Evolutionary conservation across 345 rosid genomes (phyloP).

Genomic region (Murraya paniculata): DNA sequence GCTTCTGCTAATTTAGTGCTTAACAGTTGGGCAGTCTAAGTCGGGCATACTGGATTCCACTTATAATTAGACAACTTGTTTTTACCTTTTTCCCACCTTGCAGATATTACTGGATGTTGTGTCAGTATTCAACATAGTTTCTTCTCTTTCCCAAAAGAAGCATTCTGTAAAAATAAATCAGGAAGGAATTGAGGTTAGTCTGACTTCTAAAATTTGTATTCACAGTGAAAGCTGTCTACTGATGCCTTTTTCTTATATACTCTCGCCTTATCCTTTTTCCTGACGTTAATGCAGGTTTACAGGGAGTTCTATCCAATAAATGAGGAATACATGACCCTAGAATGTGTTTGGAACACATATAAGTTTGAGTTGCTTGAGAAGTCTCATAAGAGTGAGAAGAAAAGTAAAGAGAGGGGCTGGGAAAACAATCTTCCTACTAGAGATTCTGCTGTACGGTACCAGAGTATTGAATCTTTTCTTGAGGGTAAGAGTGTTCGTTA

Average conservation of each 20-base stretch:
- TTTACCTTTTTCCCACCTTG: neutral
- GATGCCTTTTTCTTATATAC: neutral
- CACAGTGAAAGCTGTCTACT: neutral
- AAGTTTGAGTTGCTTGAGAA: slow-evolving; percentile 61
- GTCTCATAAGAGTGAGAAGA: slow-evolving; percentile 32
- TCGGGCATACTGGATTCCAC: neutral
- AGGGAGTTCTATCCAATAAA: slow-evolving; percentile 73
- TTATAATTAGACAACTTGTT: neutral
- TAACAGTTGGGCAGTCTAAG: neutral
- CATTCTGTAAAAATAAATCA: slow-evolving; percentile 67
- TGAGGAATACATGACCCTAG: slow-evolving; percentile 44
- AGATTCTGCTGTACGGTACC: slow-evolving; percentile 42
- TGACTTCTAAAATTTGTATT: neutral
- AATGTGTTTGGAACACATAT: slow-evolving; percentile 62
- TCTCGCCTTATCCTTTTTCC: neutral
- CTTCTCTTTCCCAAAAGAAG: slow-evolving; percentile 63
- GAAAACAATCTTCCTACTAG: slow-evolving; percentile 26
- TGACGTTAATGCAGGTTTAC: slow-evolving; percentile 43
- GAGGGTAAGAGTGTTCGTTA: slow-evolving; percentile 44
- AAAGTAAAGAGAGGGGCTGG: slow-evolving; percentile 23
- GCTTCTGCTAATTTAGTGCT: neutral
- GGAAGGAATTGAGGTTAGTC: slow-evolving; percentile 72
- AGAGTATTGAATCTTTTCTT: slow-evolving; percentile 46
- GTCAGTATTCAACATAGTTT: slow-evolving; percentile 59
- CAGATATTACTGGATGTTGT: slow-evolving; percentile 82